phyloP scores from a whole-genome alignment of 306 rosid genomes.

The Gynostemma pentaphyllum region DNA sequence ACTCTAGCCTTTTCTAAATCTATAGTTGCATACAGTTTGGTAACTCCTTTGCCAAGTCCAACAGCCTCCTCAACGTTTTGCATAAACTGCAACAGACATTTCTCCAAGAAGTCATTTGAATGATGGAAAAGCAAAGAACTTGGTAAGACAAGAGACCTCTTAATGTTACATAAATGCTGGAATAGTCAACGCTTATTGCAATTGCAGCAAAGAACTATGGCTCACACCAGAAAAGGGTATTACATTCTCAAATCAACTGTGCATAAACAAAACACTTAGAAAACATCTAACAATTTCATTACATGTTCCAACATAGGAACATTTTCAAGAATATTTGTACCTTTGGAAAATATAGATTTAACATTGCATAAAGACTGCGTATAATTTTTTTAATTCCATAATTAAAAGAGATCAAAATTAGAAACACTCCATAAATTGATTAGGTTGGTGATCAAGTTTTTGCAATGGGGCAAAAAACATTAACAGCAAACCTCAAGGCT shows the following conservation, averaged over 20 bases:
- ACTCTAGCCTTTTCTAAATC: conserved; percentile 80
- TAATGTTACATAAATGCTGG: neutral
- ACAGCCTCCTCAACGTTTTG: conserved; percentile 45
- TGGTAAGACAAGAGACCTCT: neutral
- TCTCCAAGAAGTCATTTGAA: neutral
- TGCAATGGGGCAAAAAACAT: neutral
- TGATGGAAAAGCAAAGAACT: neutral
- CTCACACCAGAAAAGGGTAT: neutral
- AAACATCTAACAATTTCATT: neutral
- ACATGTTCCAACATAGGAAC: neutral
- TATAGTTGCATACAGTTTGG: conserved; percentile 53
- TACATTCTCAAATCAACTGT: neutral
- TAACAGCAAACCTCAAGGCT: neutral
- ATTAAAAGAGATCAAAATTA: neutral
- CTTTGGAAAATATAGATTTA: neutral
- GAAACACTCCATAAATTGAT: neutral
- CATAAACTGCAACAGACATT: conserved; percentile 26
- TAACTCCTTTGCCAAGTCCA: conserved; percentile 55
- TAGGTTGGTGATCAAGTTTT: neutral
- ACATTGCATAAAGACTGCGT: neutral
- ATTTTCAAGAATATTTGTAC: neutral
- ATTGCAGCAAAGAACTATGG: neutral
- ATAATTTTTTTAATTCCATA: neutral
- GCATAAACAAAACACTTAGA: neutral
- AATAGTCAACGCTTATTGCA: neutral